A percentile compares a stretch with the other conserved stretches of the same genome.
These are phyloP conservation scores for Farysia itapuensis DNA, from an alignment of 1,284 basidiomycete genomes.

Conservation along the genomic window DNA sequence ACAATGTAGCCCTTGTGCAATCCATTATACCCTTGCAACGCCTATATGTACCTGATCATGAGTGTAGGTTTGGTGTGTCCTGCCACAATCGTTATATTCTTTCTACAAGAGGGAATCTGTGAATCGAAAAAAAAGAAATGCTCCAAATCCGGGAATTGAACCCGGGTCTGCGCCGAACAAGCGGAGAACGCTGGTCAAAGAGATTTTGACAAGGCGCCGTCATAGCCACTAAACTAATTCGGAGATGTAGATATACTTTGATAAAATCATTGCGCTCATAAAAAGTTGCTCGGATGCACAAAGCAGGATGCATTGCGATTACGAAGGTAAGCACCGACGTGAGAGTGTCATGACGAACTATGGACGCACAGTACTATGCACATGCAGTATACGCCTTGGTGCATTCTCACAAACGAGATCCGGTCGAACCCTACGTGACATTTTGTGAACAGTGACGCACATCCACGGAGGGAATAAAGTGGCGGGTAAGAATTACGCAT, in stretches of 20 bases:
- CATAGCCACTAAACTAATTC: conserved; percentile 53
- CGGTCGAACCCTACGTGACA: no score
- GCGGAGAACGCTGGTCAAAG: conserved; percentile 14
- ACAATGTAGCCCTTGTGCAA: not conserved
- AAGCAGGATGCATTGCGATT: no score
- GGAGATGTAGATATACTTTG: conserved; percentile 34
- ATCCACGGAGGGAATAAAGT: no score
- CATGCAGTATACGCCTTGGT: no score
- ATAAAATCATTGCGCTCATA: conserved; percentile 36
- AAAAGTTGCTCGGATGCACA: no score
- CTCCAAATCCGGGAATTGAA: conserved; percentile 50
- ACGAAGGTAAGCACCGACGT: no score
- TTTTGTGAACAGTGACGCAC: no score
- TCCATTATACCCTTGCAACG: not conserved
- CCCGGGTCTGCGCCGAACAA: conserved; percentile 42
- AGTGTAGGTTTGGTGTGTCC: not conserved
- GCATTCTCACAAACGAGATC: no score
- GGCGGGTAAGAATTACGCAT: no score
- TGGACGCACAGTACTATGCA: no score
- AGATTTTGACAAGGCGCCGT: conserved; percentile 47
- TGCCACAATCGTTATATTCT: not conserved
- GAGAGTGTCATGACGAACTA: no score
- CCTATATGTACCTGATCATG: not conserved
- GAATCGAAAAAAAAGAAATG: not conserved
- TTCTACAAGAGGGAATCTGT: not conserved